Evolutionary conservation across 352 stramenopile species (phyloP).

Genomic region (Pythium plurisporium): DNA sequence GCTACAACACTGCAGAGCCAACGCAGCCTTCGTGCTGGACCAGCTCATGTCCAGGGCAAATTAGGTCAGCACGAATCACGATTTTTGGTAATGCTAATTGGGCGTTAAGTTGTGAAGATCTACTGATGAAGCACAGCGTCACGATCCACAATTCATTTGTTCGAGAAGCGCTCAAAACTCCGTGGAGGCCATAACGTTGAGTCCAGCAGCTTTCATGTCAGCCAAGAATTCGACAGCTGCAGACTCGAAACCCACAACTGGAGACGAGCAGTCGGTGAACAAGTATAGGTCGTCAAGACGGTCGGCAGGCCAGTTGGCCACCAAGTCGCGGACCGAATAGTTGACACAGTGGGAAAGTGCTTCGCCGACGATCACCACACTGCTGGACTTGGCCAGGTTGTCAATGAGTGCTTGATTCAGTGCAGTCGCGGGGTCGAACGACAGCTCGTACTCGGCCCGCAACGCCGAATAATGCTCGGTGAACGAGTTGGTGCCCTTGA

Average conservation of each 20-base stretch:
- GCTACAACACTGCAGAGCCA: not conserved
- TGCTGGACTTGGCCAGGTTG: conserved; percentile 64
- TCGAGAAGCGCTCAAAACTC: not conserved
- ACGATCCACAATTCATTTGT: not conserved
- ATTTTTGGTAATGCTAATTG: too few species aligned
- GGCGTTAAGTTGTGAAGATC: too few species aligned
- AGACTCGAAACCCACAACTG: conserved; percentile 56
- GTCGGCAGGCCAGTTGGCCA: conserved; percentile 69
- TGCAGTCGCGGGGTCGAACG: conserved; percentile 35
- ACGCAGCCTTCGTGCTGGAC: conserved; percentile 1
- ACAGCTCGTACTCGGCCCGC: conserved; percentile 89
- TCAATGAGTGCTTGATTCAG: conserved; percentile 49
- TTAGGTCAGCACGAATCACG: not conserved
- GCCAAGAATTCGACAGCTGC: conserved; percentile 1
- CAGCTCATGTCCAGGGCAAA: not conserved
- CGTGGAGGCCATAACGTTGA: conserved; percentile 12
- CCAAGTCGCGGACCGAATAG: conserved; percentile 92
- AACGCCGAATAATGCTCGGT: conserved; percentile 97
- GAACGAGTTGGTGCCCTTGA: conserved; percentile 93
- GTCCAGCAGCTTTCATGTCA: conserved; percentile 9
- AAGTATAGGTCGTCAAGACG: conserved; percentile 60
- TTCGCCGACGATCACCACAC: conserved; percentile 91
- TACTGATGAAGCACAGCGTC: not conserved
- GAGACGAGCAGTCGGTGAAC: conserved; percentile 64
- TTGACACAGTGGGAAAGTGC: conserved; percentile 96